Base-by-base conservation (phyloP, 2,329 filamentous ascomycete species). In the Ilyonectria destructans region DNA sequence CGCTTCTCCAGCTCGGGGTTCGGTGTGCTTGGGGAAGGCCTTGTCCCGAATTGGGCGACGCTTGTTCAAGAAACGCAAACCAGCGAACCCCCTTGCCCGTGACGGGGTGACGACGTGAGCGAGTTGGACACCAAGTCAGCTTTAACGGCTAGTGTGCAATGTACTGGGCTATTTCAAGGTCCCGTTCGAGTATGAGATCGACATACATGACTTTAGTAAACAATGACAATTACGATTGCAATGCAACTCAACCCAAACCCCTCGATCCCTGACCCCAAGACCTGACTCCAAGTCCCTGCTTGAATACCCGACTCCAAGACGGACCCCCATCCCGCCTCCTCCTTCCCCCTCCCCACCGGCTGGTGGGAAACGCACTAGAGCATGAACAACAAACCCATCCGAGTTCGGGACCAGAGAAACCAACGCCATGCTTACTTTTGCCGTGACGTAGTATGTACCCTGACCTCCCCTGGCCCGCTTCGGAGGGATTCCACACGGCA, bases 31-130 rank as follows among this genome's bases (percentile, higher is more conserved):
- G 56, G 31, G 54, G 26, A 55, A 40, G 23, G 37, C 52, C 55
- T 57, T 62, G 56, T 62, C 73, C 73, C 57, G 70, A 72, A 68
- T 43, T 62, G 65, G 73, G 33, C 43, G 61, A 21, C 61, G 37
- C 49, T 58, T 65, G 61, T 43, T 71, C 45, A 57, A 56, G 58
- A 58, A 51, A 26, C 67, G 62, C 56, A 48, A 58, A 45, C 48
- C 54, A 45, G 33, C 37, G 59, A 46, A 57, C 43, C 43, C n/a
- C 26, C 26, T 26, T 43, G 56, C 46, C 35, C 54, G 49, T 43
- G 62, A 37, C 68, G 35, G 40, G 48, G 66, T 5, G 12, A 17
- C 12, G 13, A 12, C 35, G 21, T 46, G 49, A 57, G 35, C n/a
- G 29, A 35, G 55, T 48, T 58, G 33, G 26, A 26, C 26, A 26